Evolutionary conservation across 176 grass and related monocot genomes (phyloP), one percentile per base, ranked within the genome.

Genomic region (Elaeis guineensis): DNA sequence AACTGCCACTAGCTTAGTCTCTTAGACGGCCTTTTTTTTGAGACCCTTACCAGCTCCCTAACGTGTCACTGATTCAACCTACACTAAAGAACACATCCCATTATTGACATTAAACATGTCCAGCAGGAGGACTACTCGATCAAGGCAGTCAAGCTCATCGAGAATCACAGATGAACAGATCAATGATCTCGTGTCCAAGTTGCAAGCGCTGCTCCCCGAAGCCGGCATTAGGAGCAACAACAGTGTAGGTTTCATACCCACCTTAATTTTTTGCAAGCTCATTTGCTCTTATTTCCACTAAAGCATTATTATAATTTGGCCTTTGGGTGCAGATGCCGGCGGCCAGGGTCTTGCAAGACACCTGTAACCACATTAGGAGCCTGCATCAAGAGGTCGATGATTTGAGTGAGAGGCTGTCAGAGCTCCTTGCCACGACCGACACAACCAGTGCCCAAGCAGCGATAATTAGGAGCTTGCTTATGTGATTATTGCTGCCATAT

Each of bases 331-430:
- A 75, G 81, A 23, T 22, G 18, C 68, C 72, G 0, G 57, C 58
- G 7, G 57, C 59, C 17, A 54, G 65, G 58, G 64, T 71, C 39
- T 60, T 82, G 70, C 73, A 66, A 52, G 83, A 82, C 49, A 61
- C 82, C 16, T 80, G 77, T 60, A 71, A 29, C 67, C 77, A 85
- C 64, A 81, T 86, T 48, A 64, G 65, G 49, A 71, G 59, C 63
- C 65, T 86, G 49, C 73, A 86, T 49, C 63, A 54, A 9, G 83
- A 86, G 61, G 55, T 62, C 7, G 78, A 78, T 25, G 56, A 56
- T 50, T 19, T 68, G 19, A 74, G 70, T 54, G 74, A 82, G 32
- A 20, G 56, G n/a, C 65, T 86, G 51, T 64, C 83, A 2, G 64
- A 62, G 16, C 67, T 82, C 54, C 73, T 86, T 5, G 67, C 28